Base-by-base conservation (phyloP, 2,329 filamentous ascomycete species). In the Diaporthe velutina region DNA sequence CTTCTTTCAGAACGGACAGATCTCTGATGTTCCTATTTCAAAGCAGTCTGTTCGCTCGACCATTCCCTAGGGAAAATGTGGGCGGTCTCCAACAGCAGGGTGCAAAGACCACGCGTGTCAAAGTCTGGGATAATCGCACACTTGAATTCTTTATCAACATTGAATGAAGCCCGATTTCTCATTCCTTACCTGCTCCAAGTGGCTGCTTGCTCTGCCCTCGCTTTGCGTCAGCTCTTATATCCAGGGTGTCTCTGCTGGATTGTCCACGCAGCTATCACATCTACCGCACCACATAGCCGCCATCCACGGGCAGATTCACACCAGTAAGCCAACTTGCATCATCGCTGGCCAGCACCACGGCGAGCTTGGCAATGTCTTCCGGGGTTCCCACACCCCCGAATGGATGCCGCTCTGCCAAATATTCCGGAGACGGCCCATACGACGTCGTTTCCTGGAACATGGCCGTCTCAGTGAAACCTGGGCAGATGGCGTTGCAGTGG, bases 401-500 rank as follows among this genome's bases (percentile, higher is more conserved):
- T 45, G 71, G 64, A 35, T 73, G 71, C 2, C 22, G 45, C 8
- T 71, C 40, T 19, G n/a, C 25, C n/a, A 55, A 19, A 15, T 4
- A 8, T 19, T 70, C n/a, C 10, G 33, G n/a, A 17, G 40, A 22
- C 35, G 68, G 50, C 15, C 50, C 40, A n/a, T 30, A 17, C 28
- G 52, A 42, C 30, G 68, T 38, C 50, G 68, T 71, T 5, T 60
- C 68, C 33, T 71, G 8, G 7, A 71, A 58, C 13, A 71, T 71
- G 10, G 68, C 57, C 25, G 71, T 55, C 2, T 40, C 33, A 19
- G 35, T 79, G 81, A 79, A 90, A 8, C 89, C 89, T 6, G 89
- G 89, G 71, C 88, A 89, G 7, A 90, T 83, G 0, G 87, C 87
- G 77, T 90, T 90, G 45, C 85, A 84, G 75, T 90, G 88, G 35